Conservation (phyloP, 2,329 filamentous ascomycete genomes). For the Chaetomiaceae sp. region DNA sequence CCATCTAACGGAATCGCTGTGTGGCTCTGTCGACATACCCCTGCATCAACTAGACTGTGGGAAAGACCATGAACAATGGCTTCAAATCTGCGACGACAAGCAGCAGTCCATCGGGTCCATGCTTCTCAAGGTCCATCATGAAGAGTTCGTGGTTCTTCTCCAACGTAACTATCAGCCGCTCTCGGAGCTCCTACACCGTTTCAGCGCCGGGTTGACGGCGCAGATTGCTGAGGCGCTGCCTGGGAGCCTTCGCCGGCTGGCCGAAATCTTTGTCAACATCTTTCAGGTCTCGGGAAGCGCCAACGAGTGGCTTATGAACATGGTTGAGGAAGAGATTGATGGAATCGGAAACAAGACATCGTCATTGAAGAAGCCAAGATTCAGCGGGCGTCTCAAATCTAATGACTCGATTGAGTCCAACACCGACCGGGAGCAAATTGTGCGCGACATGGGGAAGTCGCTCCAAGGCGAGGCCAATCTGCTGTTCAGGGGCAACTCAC, state of each 20-base stretch:
- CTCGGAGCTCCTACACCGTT: slow-evolving; percentile 78
- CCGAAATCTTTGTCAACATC: slow-evolving; percentile 86
- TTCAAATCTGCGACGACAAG: slow-evolving; percentile 71
- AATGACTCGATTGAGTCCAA: slow-evolving; percentile 61
- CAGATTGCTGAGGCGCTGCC: slow-evolving; percentile 79
- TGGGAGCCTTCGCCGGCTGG: slow-evolving; percentile 70
- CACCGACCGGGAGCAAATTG: slow-evolving; percentile 65
- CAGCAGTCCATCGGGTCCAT: slow-evolving; percentile 77
- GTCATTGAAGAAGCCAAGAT: slow-evolving; percentile 69
- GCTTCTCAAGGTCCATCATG: slow-evolving; percentile 75
- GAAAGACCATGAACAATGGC: slow-evolving; percentile 83
- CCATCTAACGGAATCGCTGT: slow-evolving; percentile 48
- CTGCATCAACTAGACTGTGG: slow-evolving; percentile 73
- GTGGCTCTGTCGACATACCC: slow-evolving; percentile 75
- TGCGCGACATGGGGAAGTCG: slow-evolving; percentile 74
- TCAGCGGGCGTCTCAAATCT: slow-evolving; percentile 65
- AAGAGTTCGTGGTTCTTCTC: slow-evolving; percentile 86
- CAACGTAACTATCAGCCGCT: slow-evolving; percentile 79
- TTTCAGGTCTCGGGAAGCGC: slow-evolving; percentile 87
- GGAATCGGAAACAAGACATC: slow-evolving; percentile 79
- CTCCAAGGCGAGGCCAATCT: slow-evolving; percentile 86
- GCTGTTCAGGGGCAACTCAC: slow-evolving; percentile 88
- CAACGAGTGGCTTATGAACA: slow-evolving; percentile 82
- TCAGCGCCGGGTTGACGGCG: slow-evolving; percentile 75
- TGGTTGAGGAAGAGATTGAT: slow-evolving; percentile 97